These are phyloP conservation scores for Thermochaetoides dissita DNA, from an alignment of 2,329 filamentous ascomycete species.

Conservation along the genomic window DNA sequence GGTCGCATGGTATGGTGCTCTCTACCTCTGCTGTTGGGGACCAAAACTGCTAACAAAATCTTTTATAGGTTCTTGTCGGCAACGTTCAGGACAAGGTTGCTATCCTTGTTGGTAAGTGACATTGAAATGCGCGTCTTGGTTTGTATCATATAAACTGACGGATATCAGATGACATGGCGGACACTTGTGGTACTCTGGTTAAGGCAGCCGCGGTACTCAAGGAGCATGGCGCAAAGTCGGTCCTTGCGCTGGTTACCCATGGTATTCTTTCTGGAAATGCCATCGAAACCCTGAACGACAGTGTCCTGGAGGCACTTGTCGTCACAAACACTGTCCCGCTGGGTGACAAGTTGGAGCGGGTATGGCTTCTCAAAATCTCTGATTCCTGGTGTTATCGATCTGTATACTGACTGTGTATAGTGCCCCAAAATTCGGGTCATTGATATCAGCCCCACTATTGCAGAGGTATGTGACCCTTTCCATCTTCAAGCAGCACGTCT, in stretches of 20 bases:
- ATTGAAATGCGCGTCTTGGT: too few relatives aligned
- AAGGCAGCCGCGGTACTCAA: slow-evolving; percentile 87
- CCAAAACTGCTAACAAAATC: background rate
- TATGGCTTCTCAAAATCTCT: slow-evolving; percentile 21
- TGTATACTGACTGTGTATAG: background rate
- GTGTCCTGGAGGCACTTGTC: slow-evolving; percentile 61
- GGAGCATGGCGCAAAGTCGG: slow-evolving; percentile 71
- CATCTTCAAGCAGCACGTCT: background rate
- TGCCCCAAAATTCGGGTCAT: slow-evolving; percentile 73
- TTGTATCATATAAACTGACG: too few relatives aligned
- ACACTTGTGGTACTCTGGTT: slow-evolving; percentile 56
- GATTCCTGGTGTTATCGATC: background rate
- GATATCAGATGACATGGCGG: slow-evolving; percentile 72
- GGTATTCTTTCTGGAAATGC: slow-evolving; percentile 81
- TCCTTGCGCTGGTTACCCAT: slow-evolving; percentile 91
- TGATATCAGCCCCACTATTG: slow-evolving; percentile 74
- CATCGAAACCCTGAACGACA: slow-evolving; percentile 67
- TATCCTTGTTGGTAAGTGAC: slow-evolving; percentile 54
- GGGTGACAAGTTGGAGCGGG: slow-evolving; percentile 55
- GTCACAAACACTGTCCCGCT: slow-evolving; percentile 83
- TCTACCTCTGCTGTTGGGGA: too few relatives aligned
- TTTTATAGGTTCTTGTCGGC: slow-evolving; percentile 60
- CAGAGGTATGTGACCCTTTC: slow-evolving; percentile 30
- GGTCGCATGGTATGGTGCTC: slow-evolving; percentile 51
- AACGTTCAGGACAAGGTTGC: slow-evolving; percentile 83